Evolutionary conservation across 2,329 filamentous ascomycete genomes (phyloP), one percentile per base, ranked within the genome.

Genomic region (Colletotrichum brevisporum): DNA sequence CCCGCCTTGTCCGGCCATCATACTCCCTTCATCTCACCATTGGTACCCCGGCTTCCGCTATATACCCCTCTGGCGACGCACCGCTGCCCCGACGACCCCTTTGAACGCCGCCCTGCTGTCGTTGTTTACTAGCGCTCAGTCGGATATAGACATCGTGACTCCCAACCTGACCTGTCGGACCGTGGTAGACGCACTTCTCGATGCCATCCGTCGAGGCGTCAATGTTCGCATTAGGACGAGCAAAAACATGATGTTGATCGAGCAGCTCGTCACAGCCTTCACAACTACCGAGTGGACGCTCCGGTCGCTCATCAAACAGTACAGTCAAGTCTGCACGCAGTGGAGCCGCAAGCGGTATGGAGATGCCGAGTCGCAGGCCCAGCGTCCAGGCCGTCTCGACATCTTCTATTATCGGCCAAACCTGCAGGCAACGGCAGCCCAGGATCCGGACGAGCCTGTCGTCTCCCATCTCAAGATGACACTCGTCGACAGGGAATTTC

Each of bases 401-500:
- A 84, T 93, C 27, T 84, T 85, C 4, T 92, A 90, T 76, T 93
- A 90, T 73, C 80, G 79, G 9, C 71, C 82, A 73, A 73, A 81
- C 78, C 75, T 79, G 64, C 45, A 74, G 47, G 52, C 74, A 77
- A 57, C 58, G 16, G 56, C 69, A 58, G 67, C 65, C 15, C 56
- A 54, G 31, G 58, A 75, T 65, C 76, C 76, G 0, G 83, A 86
- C 18, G 89, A 93, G 74, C 92, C 92, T 0, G 88, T 92, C 2
- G 90, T 94, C 61, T 91, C 90, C 5, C 94, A 97, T 79, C 83
- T 95, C 66, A 97, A 97, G 78, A 85, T 94, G 76, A 91, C 89
- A 0, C 85, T 94, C 62, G 87, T 95, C 3, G 94, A 97, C 76
- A 84, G 84, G 1, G 83, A 89, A 70, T 88, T 90, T 21, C 83